Percentiles rank a stretch among this genome's conserved stretches.
Evolutionary conservation across 1,284 basidiomycete genomes (phyloP).

Genomic region (Tilletia horrida): DNA sequence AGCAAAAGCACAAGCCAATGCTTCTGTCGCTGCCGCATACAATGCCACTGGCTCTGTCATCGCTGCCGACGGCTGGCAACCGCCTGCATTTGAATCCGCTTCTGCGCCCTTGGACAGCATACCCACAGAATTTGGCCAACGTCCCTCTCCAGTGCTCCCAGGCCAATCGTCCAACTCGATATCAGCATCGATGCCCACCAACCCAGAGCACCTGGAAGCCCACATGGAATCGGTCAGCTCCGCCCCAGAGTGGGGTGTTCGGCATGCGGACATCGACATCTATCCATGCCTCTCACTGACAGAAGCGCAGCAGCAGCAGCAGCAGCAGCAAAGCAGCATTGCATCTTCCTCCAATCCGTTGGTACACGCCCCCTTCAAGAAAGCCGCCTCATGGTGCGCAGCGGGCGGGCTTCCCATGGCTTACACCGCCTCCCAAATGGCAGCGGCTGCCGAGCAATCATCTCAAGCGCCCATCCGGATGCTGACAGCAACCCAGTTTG

Average conservation of each 20-base stretch:
- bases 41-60: no score
- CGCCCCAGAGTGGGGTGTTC: conserved; percentile 30
- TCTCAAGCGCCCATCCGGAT: conserved; percentile 37
- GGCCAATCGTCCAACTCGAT: conserved; percentile 7
- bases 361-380: neutral
- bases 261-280: conserved; percentile 36
- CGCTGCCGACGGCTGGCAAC: no score
- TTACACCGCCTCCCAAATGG: neutral
- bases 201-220: neutral
- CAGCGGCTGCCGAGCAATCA: neutral
- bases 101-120: no score
- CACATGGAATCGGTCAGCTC: neutral
- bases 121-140: no score
- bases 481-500: conserved; percentile 43
- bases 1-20: conserved; percentile 10
- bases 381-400: conserved; percentile 13
- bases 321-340: neutral
- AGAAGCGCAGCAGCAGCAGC: neutral
- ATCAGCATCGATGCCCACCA: conserved; percentile 4
- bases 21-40: neutral
- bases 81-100: no score
- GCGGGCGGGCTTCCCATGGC: neutral
- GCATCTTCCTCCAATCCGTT: neutral
- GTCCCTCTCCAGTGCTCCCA: neutral
- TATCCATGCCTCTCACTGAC: conserved; percentile 25